Conservation (phyloP, 139 green algal genomes). For the Chlamydomonas sphaeroides region DNA sequence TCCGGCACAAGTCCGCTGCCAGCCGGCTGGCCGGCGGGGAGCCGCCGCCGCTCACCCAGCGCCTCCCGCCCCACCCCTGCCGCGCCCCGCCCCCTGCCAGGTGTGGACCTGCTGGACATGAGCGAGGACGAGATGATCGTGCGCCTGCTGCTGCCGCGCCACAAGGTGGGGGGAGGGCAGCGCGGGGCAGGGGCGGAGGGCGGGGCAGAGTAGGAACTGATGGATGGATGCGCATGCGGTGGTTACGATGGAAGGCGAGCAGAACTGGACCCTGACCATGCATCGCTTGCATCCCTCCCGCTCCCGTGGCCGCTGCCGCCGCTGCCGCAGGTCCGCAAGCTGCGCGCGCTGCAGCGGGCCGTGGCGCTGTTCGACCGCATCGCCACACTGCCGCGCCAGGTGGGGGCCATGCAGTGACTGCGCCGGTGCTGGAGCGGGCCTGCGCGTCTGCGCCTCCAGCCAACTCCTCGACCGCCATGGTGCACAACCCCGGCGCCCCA, state of each 20-base stretch:
- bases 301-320: not conserved
- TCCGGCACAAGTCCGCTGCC: no score
- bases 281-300: no score
- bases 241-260: no score
- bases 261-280: no score
- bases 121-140: constrained; percentile 46
- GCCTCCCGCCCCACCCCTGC: no score
- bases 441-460: no score
- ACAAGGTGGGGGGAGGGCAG: constrained; percentile 7
- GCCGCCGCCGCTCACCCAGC: no score
- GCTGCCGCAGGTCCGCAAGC: constrained; percentile 46
- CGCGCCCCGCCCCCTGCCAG: constrained; percentile 25
- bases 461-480: no score
- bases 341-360: constrained; percentile 53
- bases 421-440: no score
- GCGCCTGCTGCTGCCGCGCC: constrained; percentile 49
- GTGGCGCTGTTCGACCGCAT: constrained; percentile 55
- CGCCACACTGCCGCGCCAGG: constrained; percentile 55
- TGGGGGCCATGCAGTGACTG: not conserved
- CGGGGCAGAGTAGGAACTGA: no score
- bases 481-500: no score
- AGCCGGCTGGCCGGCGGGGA: no score
- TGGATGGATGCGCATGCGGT: not conserved
- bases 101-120: constrained; percentile 42
- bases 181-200: not conserved